Conservation (phyloP, 2,329 filamentous ascomycete species). For the Neonectria coccinea region DNA sequence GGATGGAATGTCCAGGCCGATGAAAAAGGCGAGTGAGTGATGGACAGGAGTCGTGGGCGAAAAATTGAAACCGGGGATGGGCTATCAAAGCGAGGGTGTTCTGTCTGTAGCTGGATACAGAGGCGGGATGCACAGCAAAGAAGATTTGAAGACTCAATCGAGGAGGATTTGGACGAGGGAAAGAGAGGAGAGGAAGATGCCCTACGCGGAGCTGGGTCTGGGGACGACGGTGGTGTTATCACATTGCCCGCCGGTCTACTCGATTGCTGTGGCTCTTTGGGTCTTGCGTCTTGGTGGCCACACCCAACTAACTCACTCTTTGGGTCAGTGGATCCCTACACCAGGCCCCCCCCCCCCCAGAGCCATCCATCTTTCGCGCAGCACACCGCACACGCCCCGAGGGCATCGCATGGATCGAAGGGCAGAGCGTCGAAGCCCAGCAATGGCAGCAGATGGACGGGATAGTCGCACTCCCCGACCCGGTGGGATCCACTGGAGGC, state of each 20-base stretch:
- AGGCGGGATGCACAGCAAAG: constrained; percentile 5
- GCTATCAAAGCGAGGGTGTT: background rate
- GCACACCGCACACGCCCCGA: constrained; percentile 8
- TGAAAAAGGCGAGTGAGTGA: constrained; percentile 4
- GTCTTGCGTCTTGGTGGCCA: constrained; percentile 40
- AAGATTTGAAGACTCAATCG: constrained; percentile 2
- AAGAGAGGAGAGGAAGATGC: constrained; percentile 35
- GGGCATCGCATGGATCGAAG: constrained; percentile 8
- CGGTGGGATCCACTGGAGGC: background rate
- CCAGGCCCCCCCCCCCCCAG: constrained; percentile 21
- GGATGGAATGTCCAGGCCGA: constrained; percentile 21
- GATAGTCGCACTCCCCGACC: constrained; percentile 26
- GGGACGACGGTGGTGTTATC: constrained; percentile 47
- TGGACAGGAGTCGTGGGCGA: constrained; percentile 8
- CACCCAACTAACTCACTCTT: constrained; percentile 38
- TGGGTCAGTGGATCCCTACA: constrained; percentile 19
- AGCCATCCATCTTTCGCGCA: constrained; percentile 16
- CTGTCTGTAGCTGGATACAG: constrained; percentile 2
- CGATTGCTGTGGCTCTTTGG: constrained; percentile 33
- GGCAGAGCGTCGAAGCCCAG: constrained; percentile 7
- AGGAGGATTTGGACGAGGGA: constrained; percentile 30
- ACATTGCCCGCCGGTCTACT: constrained; percentile 40
- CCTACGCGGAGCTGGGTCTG: constrained; percentile 39
- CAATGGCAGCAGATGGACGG: background rate
- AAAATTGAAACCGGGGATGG: constrained; percentile 5